phyloP scores from a whole-genome alignment of 257 asterid genomes.

The Coffea eugenioides region DNA sequence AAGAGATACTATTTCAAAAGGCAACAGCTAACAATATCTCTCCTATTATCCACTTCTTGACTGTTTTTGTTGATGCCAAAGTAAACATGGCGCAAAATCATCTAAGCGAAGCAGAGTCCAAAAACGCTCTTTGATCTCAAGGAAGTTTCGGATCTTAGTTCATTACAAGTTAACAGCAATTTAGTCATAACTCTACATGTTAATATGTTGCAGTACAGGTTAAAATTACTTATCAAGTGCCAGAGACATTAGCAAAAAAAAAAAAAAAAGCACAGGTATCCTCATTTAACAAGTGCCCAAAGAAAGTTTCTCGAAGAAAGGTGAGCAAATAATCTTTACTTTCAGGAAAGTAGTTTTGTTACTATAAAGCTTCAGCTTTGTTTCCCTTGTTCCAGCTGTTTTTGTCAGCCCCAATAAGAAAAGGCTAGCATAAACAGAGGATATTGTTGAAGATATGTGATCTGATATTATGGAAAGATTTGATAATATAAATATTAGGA shows the following conservation, averaged over 20 bases:
- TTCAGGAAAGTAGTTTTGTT: neutral
- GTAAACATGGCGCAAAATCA: too few relatives aligned
- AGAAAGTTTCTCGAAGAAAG: neutral
- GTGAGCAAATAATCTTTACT: neutral
- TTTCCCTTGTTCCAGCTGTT: neutral
- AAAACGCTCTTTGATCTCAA: neutral
- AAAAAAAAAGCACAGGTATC: neutral
- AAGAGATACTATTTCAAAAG: constrained; percentile 20
- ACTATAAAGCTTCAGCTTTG: neutral
- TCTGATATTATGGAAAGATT: too few relatives aligned
- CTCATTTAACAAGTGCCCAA: neutral
- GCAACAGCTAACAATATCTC: constrained; percentile 4
- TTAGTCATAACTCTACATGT: neutral
- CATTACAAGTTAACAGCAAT: neutral
- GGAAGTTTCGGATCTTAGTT: neutral
- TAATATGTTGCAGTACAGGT: neutral
- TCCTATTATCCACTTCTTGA: neutral
- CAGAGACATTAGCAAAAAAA: neutral
- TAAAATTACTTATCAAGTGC: neutral
- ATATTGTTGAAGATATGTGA: too few relatives aligned
- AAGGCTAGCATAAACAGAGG: neutral
- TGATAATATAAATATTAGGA: too few relatives aligned
- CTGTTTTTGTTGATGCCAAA: neutral
- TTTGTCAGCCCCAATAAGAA: neutral
- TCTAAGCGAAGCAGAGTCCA: too few relatives aligned